These are phyloP conservation scores for Penicillium coprophilum DNA, from an alignment of 495 filamentous ascomycete genomes.

Conservation along the genomic window DNA sequence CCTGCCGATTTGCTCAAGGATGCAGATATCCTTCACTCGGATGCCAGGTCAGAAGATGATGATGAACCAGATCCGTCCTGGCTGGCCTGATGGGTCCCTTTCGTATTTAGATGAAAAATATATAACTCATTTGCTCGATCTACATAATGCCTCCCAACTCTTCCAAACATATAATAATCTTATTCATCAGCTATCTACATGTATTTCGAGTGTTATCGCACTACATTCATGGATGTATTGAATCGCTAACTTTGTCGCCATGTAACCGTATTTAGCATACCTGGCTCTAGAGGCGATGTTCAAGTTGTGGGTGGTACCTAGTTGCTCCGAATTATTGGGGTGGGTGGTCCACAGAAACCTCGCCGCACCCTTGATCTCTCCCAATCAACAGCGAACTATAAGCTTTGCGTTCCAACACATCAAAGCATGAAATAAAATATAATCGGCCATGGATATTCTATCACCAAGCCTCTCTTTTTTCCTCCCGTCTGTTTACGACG, in stretches of 20 bases:
- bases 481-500: constrained; percentile 82
- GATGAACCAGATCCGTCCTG: constrained; percentile 52
- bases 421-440: not conserved
- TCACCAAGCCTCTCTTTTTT: constrained; percentile 67
- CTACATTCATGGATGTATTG: not conserved
- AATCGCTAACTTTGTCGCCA: not conserved
- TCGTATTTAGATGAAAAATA: not conserved
- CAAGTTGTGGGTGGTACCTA: not conserved
- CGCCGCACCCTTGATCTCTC: not conserved
- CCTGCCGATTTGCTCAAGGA: constrained; percentile 44
- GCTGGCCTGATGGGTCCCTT: constrained; percentile 35
- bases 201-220: not conserved
- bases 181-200: not conserved
- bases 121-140: not conserved
- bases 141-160: not conserved
- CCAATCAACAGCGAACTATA: not conserved
- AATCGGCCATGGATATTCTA: constrained; percentile 36
- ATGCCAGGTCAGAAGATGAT: constrained; percentile 43
- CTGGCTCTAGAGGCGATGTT: not conserved
- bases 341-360: constrained; percentile 6
- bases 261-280: not conserved
- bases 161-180: not conserved
- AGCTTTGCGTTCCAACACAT: not conserved
- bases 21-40: constrained; percentile 25
- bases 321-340: not conserved